A percentile compares a stretch with the other conserved stretches of the same genome.
phyloP scores from a whole-genome alignment of 768 basidiomycete genomes.

The Leccinum arenicola region DNA sequence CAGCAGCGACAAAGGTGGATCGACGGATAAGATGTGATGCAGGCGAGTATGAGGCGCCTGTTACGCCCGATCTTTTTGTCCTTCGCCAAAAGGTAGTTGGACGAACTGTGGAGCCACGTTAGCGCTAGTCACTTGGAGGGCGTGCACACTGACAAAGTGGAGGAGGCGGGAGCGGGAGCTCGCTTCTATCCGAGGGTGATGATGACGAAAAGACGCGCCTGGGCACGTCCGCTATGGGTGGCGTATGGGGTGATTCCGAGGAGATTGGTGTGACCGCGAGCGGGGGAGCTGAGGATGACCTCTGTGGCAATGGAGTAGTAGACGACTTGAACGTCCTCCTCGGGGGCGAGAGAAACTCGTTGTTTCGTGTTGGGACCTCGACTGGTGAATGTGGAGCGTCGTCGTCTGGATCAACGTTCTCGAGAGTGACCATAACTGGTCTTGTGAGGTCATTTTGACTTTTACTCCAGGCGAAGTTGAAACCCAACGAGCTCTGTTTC shows the following conservation, averaged over 20 bases:
- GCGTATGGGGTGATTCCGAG: background rate
- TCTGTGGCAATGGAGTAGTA: constrained; percentile 9
- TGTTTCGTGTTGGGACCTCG: constrained; percentile 19
- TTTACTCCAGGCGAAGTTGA: constrained; percentile 28
- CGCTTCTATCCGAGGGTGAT: constrained; percentile 25
- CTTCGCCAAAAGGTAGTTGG: constrained; percentile 81
- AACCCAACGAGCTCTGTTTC: constrained; percentile 21
- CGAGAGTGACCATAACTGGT: constrained; percentile 34
- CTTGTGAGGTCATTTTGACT: constrained; percentile 27
- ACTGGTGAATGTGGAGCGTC: constrained; percentile 24
- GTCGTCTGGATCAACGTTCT: constrained; percentile 25
- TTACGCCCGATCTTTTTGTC: constrained; percentile 68
- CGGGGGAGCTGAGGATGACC: constrained; percentile 26
- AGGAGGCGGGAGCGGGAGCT: constrained; percentile 58
- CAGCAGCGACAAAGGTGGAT: constrained; percentile 77
- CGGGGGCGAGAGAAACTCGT: constrained; percentile 26
- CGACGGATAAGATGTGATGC: constrained; percentile 71
- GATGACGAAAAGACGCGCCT: constrained; percentile 18
- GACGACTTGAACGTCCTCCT: constrained; percentile 27
- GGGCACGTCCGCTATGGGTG: constrained; percentile 8
- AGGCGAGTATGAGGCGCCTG: constrained; percentile 69
- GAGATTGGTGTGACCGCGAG: constrained; percentile 1
- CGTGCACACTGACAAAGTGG: constrained; percentile 52
- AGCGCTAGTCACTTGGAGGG: background rate
- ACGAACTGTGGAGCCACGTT: constrained; percentile 49